Percentiles rank a stretch among this genome's conserved stretches.
These are phyloP conservation scores for Aspergillus pseudoviridinutans DNA, from an alignment of 2,329 filamentous ascomycete genomes.

Conservation along the genomic window DNA sequence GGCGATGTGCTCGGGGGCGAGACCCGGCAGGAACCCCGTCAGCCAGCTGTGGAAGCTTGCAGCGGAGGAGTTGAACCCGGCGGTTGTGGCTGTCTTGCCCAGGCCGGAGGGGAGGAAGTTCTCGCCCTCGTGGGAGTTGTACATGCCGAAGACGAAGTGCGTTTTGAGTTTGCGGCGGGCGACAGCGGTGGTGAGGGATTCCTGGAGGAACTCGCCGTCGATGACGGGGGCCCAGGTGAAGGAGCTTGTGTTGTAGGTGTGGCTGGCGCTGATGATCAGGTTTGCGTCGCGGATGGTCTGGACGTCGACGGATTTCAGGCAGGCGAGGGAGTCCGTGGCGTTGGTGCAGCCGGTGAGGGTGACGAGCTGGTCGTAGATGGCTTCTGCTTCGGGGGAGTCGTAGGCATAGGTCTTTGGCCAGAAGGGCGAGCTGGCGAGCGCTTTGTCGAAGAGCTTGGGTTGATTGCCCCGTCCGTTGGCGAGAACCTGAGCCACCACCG, in stretches of 20 bases:
- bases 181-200: slow-evolving; percentile 46
- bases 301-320: slow-evolving; percentile 53
- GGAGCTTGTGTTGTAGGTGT: slow-evolving; percentile 53
- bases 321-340: slow-evolving; percentile 45
- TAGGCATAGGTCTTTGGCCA: slow-evolving; percentile 58
- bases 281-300: slow-evolving; percentile 53
- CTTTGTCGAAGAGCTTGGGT: slow-evolving; percentile 47
- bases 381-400: slow-evolving; percentile 50
- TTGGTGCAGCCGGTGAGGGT: slow-evolving; percentile 47
- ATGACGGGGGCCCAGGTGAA: slow-evolving; percentile 61
- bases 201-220: slow-evolving; percentile 51
- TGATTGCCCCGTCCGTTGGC: slow-evolving; percentile 44
- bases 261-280: slow-evolving; percentile 45
- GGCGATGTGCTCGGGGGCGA: slow-evolving; percentile 40
- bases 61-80: slow-evolving; percentile 49
- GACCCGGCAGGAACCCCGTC: slow-evolving; percentile 49
- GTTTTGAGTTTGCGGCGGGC: slow-evolving; percentile 40
- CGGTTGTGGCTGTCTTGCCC: slow-evolving; percentile 26
- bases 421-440: slow-evolving; percentile 52
- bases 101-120: slow-evolving; percentile 57
- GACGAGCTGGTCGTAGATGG: slow-evolving; percentile 47
- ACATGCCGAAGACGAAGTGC: slow-evolving; percentile 51
- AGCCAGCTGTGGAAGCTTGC: slow-evolving; percentile 54
- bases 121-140: slow-evolving; percentile 61
- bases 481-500: slow-evolving; percentile 38